phyloP scores from a whole-genome alignment of 1,284 basidiomycete species.

The Leccinum colubrinum region DNA sequence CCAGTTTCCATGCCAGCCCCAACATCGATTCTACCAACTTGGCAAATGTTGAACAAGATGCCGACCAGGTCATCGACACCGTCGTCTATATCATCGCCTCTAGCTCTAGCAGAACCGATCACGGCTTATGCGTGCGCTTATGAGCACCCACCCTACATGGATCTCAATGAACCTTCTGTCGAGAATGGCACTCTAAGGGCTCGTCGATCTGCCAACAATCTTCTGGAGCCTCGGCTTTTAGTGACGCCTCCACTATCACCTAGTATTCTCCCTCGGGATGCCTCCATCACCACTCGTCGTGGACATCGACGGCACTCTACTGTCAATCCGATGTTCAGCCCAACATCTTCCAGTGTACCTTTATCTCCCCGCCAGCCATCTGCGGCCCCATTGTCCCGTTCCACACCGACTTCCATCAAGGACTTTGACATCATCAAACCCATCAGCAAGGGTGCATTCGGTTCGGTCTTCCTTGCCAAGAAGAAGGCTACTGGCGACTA shows the following conservation, averaged over 20 bases:
- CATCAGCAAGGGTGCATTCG: slow-evolving; percentile 98
- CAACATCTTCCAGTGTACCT: slow-evolving; percentile 54
- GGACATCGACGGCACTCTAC: slow-evolving; percentile 72
- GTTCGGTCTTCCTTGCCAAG: slow-evolving; percentile 96
- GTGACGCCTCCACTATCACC: slow-evolving; percentile 78
- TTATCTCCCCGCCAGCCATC: slow-evolving; percentile 90
- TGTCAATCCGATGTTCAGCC: slow-evolving; percentile 61
- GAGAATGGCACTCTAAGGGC: slow-evolving; percentile 45
- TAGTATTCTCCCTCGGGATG: slow-evolving; percentile 58
- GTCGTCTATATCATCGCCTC: slow-evolving; percentile 75
- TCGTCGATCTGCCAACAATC: slow-evolving; percentile 60
- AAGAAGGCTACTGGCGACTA: slow-evolving; percentile 99
- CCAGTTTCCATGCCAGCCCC: slow-evolving; percentile 25
- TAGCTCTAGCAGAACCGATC: slow-evolving; percentile 78
- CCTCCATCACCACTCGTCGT: slow-evolving; percentile 45
- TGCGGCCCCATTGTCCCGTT: slow-evolving; percentile 72
- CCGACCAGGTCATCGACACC: slow-evolving; percentile 60
- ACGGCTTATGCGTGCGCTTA: slow-evolving; percentile 62
- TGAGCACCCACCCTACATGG: slow-evolving; percentile 58
- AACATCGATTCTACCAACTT: slow-evolving; percentile 33
- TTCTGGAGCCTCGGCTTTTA: slow-evolving; percentile 64
- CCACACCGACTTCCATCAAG: slow-evolving; percentile 91
- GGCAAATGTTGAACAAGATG: slow-evolving; percentile 50
- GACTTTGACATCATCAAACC: slow-evolving; percentile 99
- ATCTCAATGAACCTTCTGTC: slow-evolving; percentile 50